Percentiles rank a stretch among this genome's conserved stretches.
These are phyloP conservation scores for Picea glauca DNA, from an alignment of 75 land plant genomes.

Conservation along the genomic window DNA sequence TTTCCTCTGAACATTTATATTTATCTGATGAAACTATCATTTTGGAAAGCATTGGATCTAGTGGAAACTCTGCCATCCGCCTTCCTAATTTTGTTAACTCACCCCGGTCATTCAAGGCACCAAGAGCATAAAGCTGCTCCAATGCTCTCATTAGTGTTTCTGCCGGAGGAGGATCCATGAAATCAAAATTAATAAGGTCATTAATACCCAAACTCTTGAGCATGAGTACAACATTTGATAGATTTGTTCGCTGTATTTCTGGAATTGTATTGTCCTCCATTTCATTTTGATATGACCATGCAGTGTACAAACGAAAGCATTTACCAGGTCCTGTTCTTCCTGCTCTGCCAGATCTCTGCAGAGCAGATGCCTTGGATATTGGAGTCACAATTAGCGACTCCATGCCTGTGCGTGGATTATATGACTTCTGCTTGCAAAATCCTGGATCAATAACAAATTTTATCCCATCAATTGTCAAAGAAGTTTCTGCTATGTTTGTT, in stretches of 20 bases:
- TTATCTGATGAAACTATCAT: slow-evolving; percentile 99
- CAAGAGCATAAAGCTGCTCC: slow-evolving; percentile 88
- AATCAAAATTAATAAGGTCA: slow-evolving; percentile 89
- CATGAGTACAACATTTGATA: slow-evolving; percentile 88
- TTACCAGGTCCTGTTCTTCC: slow-evolving; percentile 98
- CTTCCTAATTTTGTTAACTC: slow-evolving; percentile 92
- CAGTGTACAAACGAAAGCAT: slow-evolving; percentile 87
- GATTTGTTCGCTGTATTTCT: slow-evolving; percentile 94
- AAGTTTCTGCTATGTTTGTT: slow-evolving; percentile 98
- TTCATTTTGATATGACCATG: slow-evolving; percentile 71
- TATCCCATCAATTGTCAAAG: slow-evolving; percentile 95
- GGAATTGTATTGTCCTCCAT: slow-evolving; percentile 91
- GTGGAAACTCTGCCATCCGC: slow-evolving; percentile 96
- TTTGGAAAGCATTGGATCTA: slow-evolving; percentile 99
- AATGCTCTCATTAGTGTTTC: slow-evolving; percentile 88
- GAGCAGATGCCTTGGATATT: slow-evolving; percentile 89
- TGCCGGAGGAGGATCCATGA: slow-evolving; percentile 95
- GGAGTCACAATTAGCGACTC: slow-evolving; percentile 85
- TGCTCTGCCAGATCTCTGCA: slow-evolving; percentile 92
- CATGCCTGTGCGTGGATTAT: slow-evolving; percentile 97
- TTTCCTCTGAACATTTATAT: slow-evolving; percentile 85
- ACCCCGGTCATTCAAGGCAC: slow-evolving; percentile 85
- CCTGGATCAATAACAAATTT: slow-evolving; percentile 98
- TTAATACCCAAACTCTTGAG: slow-evolving; percentile 93
- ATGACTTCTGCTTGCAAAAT: slow-evolving; percentile 87